Percentiles rank a stretch among this genome's conserved stretches.
phyloP scores from a whole-genome alignment of 2,329 filamentous ascomycete species.

The Raffaelea deltoideospora region DNA sequence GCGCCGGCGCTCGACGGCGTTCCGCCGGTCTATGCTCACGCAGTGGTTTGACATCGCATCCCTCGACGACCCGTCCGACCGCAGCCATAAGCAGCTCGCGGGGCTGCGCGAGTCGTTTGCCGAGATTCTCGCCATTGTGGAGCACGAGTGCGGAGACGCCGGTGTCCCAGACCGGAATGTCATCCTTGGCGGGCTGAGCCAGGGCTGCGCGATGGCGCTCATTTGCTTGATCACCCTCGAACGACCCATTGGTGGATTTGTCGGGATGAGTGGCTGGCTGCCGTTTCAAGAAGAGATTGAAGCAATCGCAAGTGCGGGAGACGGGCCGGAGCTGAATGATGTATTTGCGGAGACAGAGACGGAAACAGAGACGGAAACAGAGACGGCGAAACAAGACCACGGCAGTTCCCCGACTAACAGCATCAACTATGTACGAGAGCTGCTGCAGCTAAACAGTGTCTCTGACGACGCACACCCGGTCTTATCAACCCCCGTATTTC shows the following conservation, averaged over 20 bases:
- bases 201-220: constrained; percentile 33
- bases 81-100: constrained; percentile 25
- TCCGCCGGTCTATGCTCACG: constrained; percentile 25
- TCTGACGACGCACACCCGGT: constrained; percentile 3
- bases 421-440: neutral
- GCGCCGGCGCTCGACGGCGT: constrained; percentile 25
- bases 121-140: constrained; percentile 17
- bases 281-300: constrained; percentile 22
- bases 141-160: neutral
- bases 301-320: constrained; percentile 11
- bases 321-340: neutral
- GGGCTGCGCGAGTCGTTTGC: constrained; percentile 26
- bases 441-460: neutral
- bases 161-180: constrained; percentile 20
- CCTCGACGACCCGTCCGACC: constrained; percentile 22
- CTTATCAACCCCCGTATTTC: constrained; percentile 21
- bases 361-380: neutral
- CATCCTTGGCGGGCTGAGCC: constrained; percentile 35
- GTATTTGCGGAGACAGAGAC: neutral
- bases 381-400: neutral
- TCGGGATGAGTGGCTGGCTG: constrained; percentile 32
- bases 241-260: constrained; percentile 22
- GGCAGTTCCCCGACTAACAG: neutral
- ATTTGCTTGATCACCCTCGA: constrained; percentile 24
- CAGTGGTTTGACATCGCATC: constrained; percentile 36